Evolutionary conservation across 2,329 filamentous ascomycete species (phyloP).

Genomic region (Curvularia eragrostidis): DNA sequence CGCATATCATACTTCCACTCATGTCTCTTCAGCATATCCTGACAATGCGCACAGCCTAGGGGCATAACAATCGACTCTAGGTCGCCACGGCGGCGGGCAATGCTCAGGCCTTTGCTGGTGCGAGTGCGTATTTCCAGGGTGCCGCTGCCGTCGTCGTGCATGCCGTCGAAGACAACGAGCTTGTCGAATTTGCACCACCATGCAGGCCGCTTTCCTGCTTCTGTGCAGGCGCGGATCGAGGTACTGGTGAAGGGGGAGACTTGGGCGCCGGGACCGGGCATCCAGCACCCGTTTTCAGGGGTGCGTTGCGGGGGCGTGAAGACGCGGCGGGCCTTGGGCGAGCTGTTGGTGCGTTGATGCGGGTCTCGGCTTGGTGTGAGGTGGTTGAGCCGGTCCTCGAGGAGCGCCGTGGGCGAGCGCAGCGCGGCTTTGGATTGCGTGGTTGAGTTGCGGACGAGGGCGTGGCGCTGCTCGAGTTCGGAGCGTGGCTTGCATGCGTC

Average conservation of each 20-base stretch:
- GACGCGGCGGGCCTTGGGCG: slow-evolving; percentile 31
- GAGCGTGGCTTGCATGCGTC: slow-evolving; percentile 32
- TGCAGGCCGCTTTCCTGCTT: slow-evolving; percentile 29
- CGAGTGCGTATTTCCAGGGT: slow-evolving; percentile 30
- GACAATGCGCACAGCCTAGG: slow-evolving; percentile 42
- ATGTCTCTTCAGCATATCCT: slow-evolving; percentile 41
- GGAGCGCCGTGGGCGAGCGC: slow-evolving; percentile 42
- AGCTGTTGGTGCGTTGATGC: slow-evolving; percentile 2
- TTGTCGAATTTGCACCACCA: slow-evolving; percentile 49
- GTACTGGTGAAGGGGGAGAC: slow-evolving; percentile 34
- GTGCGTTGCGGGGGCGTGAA: slow-evolving; percentile 39
- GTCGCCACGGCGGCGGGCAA: slow-evolving; percentile 39
- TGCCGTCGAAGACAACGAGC: slow-evolving; percentile 44
- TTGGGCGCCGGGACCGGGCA: slow-evolving; percentile 35
- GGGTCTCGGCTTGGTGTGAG: slow-evolving; percentile 23
- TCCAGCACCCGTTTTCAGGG: slow-evolving; percentile 37
- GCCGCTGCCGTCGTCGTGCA: slow-evolving; percentile 21
- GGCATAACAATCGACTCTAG: slow-evolving; percentile 42
- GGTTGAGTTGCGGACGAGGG: slow-evolving; percentile 42
- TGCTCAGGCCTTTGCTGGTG: slow-evolving; percentile 40
- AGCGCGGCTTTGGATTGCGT: slow-evolving; percentile 39
- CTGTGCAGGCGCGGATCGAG: slow-evolving; percentile 38
- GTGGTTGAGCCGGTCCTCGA: slow-evolving; percentile 40
- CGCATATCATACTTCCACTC: slow-evolving; percentile 48
- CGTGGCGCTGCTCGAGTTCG: slow-evolving; percentile 42